Evolutionary conservation across 495 filamentous ascomycete genomes (phyloP), one percentile per base, ranked within the genome.

Genomic region (Penicillium diatomitis): DNA sequence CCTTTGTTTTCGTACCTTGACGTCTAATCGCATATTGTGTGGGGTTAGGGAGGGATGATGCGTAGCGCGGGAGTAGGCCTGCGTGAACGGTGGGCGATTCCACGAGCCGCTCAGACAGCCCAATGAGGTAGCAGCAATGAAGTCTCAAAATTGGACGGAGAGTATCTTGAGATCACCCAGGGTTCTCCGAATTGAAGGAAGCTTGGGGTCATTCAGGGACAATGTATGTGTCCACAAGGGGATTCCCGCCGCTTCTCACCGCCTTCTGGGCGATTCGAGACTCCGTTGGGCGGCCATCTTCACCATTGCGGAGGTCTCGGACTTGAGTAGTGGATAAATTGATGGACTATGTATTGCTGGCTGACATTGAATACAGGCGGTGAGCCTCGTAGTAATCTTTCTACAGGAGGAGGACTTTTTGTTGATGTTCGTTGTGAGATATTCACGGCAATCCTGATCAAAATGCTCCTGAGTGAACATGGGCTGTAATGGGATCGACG

Each of bases 1-100:
- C 55, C 37, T 46, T 41, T 38, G 48, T 54, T 48, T 36, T 72
- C 83, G 60, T 77, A 88, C 88, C 86, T 95, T 94, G 38, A 94
- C 81, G 69, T 95, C 88, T 66, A 95, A 77, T 70, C 84, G 84
- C 89, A 92, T 94, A 56, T 68, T 88, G 74, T 68, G 64, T 64
- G 61, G 62, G 64, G 61, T 59, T 53, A 52, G 54, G 47, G 56
- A 52, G 8, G 56, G 50, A 51, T 62, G 64, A 62, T 68, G 55
- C 63, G 62, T 65, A 63, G 32, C 66, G 67, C 67, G 69, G 66
- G 59, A 62, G 65, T 56, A 61, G 64, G 60, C 58, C 61, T 61
- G 53, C 52, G 45, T 63, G 49, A 59, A 57, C 58, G 58, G 61
- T 56, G 61, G 53, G 49, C 44, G 57, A 57, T 57, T 66, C 61